phyloP scores from a whole-genome alignment of 2,329 filamentous ascomycete genomes.

The Colletotrichum godetiae region DNA sequence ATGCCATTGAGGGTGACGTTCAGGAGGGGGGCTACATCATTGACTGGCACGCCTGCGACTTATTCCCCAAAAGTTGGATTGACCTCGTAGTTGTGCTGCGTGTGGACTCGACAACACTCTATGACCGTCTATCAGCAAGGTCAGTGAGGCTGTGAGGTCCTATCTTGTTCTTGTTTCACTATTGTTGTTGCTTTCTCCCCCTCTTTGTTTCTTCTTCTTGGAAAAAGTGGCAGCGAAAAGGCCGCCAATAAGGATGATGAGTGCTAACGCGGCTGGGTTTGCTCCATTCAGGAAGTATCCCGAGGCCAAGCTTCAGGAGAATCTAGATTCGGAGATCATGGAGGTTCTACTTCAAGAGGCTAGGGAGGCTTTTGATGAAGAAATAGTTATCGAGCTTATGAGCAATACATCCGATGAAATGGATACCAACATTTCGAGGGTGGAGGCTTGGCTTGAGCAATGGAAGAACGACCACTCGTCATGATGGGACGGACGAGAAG shows the following conservation, averaged over 20 bases:
- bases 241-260: background rate
- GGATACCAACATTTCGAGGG: conserved; percentile 86
- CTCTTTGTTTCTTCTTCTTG: background rate
- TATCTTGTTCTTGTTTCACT: background rate
- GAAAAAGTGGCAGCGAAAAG: background rate
- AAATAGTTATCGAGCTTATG: conserved; percentile 88
- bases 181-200: background rate
- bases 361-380: conserved; percentile 83
- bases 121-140: conserved; percentile 84
- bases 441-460: conserved; percentile 82
- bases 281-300: conserved; percentile 73
- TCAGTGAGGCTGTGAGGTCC: conserved; percentile 46
- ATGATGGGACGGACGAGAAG: conserved; percentile 39
- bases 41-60: conserved; percentile 97
- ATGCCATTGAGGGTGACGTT: conserved; percentile 86
- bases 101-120: conserved; percentile 82
- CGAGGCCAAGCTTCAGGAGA: conserved; percentile 92
- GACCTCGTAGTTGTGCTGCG: conserved; percentile 94
- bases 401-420: conserved; percentile 88
- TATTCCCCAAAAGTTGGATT: conserved; percentile 94
- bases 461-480: conserved; percentile 75
- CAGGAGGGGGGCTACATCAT: conserved; percentile 86
- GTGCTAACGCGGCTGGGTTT: background rate
- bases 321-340: conserved; percentile 98
- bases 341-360: conserved; percentile 93